phyloP scores from a whole-genome alignment of 2,329 filamentous ascomycete species.

The Alternaria conjuncta region DNA sequence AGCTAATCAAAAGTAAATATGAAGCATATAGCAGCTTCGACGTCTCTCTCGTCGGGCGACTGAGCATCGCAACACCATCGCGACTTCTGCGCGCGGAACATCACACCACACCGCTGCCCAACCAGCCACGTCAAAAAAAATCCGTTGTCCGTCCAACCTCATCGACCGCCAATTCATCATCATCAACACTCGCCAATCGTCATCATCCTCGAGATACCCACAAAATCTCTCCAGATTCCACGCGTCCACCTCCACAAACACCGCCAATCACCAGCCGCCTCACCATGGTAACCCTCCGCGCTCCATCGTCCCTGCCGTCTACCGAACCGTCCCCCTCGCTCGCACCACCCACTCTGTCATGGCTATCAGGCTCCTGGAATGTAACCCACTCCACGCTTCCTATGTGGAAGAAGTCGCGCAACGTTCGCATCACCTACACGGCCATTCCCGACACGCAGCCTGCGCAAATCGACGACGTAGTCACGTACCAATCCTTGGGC shows the following conservation, averaged over 20 bases:
- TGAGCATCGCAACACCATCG: not conserved
- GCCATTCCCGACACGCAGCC: conserved; percentile 40
- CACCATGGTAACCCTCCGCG: conserved; percentile 33
- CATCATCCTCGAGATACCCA: conserved; percentile 6
- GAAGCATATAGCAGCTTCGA: not conserved
- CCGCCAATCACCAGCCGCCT: not conserved
- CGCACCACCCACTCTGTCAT: conserved; percentile 46
- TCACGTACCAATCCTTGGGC: conserved; percentile 68
- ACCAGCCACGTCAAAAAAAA: conserved; percentile 1
- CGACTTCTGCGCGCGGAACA: not conserved
- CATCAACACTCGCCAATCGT: not conserved
- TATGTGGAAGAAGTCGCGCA: conserved; percentile 82
- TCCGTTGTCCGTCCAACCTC: conserved; percentile 8
- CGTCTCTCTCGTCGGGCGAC: not conserved
- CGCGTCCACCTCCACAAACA: conserved; percentile 7
- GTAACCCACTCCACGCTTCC: conserved; percentile 50
- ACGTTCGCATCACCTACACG: conserved; percentile 80
- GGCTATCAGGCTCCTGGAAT: conserved; percentile 44
- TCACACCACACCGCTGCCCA: not conserved
- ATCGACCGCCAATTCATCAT: not conserved
- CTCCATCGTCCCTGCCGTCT: conserved; percentile 31
- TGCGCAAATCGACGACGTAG: conserved; percentile 69
- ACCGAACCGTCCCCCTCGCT: conserved; percentile 22
- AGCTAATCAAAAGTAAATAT: not conserved
- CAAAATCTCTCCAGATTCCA: conserved; percentile 10